These are phyloP conservation scores for Rhodamnia rubescens DNA, from an alignment of 345 rosid genomes.

Conservation along the genomic window DNA sequence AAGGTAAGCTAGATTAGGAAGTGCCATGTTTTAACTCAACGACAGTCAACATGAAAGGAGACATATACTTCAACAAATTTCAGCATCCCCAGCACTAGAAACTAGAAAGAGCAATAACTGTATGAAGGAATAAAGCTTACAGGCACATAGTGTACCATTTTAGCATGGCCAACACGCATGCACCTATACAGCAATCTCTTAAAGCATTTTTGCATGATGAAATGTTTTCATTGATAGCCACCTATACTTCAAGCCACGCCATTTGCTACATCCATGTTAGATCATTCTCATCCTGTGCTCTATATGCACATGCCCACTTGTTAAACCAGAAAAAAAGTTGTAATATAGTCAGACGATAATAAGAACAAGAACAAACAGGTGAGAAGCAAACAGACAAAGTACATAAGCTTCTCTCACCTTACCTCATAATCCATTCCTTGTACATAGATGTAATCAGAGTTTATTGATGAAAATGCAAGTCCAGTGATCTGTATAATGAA, in stretches of 20 bases:
- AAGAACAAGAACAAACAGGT: neutral
- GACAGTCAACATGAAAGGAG: neutral
- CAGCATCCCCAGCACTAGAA: neutral
- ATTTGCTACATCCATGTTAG: neutral
- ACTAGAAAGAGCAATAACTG: neutral
- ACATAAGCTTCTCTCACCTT: neutral
- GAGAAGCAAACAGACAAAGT: neutral
- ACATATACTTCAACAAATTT: neutral
- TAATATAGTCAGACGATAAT: neutral
- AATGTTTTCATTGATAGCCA: neutral
- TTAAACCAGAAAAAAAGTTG: neutral
- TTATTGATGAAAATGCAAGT: conserved; percentile 51
- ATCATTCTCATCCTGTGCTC: neutral
- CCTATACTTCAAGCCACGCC: neutral
- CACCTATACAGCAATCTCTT: neutral
- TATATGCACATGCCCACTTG: neutral
- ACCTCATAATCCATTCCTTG: conserved; percentile 75
- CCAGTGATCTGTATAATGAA: conserved; percentile 46
- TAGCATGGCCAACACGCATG: neutral
- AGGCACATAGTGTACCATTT: neutral
- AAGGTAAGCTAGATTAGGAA: neutral
- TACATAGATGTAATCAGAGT: conserved; percentile 39
- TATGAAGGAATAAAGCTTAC: neutral
- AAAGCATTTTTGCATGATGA: neutral
- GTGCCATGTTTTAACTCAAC: neutral